A percentile compares a stretch with the other conserved stretches of the same genome.
Evolutionary conservation across 768 basidiomycete genomes (phyloP).

Genomic region (Kwoniella dendrophila): DNA sequence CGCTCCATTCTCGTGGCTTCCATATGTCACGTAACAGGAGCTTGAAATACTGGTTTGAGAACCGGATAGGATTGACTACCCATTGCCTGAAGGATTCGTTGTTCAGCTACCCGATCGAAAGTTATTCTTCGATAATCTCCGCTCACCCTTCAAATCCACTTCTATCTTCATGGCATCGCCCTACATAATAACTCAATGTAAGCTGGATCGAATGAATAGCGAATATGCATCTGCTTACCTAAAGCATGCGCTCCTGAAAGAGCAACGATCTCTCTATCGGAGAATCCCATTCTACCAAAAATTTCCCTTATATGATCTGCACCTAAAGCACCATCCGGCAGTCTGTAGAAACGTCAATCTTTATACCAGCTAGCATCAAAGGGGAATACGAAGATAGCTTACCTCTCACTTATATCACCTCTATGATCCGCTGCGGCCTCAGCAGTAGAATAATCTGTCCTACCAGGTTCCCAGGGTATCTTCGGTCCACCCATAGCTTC

Average conservation of each 20-base stretch:
- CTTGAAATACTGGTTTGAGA: constrained; percentile 57
- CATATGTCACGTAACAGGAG: constrained; percentile 53
- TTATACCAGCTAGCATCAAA: too few relatives aligned
- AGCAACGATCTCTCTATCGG: constrained; percentile 56
- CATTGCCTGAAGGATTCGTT: constrained; percentile 33
- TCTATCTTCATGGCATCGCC: constrained; percentile 54
- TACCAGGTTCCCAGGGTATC: constrained; percentile 55
- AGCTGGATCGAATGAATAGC: background rate
- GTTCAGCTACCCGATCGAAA: background rate
- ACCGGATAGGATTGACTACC: constrained; percentile 57
- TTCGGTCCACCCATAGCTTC: constrained; percentile 53
- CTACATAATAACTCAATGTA: constrained; percentile 16
- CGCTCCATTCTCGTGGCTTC: constrained; percentile 55
- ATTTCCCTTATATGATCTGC: constrained; percentile 54
- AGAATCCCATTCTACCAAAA: constrained; percentile 56
- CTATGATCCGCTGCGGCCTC: constrained; percentile 50
- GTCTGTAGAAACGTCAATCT: constrained; percentile 21
- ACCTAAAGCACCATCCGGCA: constrained; percentile 56
- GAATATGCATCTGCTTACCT: constrained; percentile 35
- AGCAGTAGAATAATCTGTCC: constrained; percentile 53
- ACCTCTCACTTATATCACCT: constrained; percentile 50
- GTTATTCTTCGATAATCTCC: background rate
- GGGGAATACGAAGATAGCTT: constrained; percentile 9
- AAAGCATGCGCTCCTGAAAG: constrained; percentile 55
- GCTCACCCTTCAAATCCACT: constrained; percentile 56